A percentile compares a stretch with the other conserved stretches of the same genome.
Conservation (phyloP, 148 eudicot species). For the Arctostaphylos glauca region DNA sequence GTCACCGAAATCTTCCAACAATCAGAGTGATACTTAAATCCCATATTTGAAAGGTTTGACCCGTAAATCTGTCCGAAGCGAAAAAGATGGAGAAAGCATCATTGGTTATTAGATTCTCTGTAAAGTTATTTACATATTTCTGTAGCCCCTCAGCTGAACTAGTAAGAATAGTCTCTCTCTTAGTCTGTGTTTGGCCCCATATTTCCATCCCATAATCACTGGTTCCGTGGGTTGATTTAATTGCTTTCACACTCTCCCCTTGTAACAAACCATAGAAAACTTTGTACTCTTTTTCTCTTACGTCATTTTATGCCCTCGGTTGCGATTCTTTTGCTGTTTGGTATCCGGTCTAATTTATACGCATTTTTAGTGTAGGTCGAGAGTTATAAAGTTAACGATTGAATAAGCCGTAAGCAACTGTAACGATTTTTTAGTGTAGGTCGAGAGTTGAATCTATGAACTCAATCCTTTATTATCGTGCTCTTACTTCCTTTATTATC, state of each 20-base stretch:
- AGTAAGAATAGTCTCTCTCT: not conserved
- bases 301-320: not conserved
- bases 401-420: too few relatives aligned
- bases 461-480: too few relatives aligned
- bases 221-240: not conserved
- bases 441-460: too few relatives aligned
- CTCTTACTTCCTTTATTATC: too few relatives aligned
- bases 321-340: not conserved
- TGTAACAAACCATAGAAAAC: not conserved
- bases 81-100: constrained; percentile 24
- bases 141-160: not conserved
- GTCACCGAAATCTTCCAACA: constrained; percentile 12
- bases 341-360: too few relatives aligned
- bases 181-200: not conserved
- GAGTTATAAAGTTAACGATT: too few relatives aligned
- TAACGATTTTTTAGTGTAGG: too few relatives aligned
- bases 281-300: not conserved
- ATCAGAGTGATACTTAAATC: constrained; percentile 11
- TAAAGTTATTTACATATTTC: not conserved
- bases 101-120: constrained; percentile 5
- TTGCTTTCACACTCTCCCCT: not conserved
- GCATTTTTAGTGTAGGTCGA: too few relatives aligned
- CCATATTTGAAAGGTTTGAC: constrained; percentile 22
- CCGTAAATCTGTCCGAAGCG: constrained; percentile 28
- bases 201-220: not conserved